phyloP scores from a whole-genome alignment of 1,139 yeast genomes.

The Yamadazyma membranifaciens region DNA sequence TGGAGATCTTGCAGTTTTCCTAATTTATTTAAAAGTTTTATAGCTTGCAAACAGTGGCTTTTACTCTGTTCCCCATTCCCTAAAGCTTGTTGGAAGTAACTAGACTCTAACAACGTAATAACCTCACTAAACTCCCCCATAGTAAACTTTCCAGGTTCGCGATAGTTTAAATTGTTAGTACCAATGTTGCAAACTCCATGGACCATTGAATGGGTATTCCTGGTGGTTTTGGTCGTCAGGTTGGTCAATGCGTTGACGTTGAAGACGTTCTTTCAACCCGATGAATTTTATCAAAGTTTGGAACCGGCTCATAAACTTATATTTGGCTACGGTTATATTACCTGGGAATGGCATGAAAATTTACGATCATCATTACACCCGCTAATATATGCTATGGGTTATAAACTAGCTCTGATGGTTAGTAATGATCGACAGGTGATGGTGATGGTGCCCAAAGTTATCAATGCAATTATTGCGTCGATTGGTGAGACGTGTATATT shows the following conservation, averaged over 20 bases:
- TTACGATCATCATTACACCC: constrained; percentile 84
- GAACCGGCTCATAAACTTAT: constrained; percentile 85
- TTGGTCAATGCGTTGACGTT: constrained; percentile 62
- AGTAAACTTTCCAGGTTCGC: background rate
- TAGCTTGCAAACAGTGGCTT: constrained; percentile 21
- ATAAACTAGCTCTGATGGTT: constrained; percentile 19
- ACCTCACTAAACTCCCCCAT: constrained; percentile 1
- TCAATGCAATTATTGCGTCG: constrained; percentile 71
- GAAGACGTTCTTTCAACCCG: constrained; percentile 88
- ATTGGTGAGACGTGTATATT: constrained; percentile 66
- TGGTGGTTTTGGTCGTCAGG: constrained; percentile 29
- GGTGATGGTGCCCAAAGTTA: constrained; percentile 53
- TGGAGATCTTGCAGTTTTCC: constrained; percentile 6
- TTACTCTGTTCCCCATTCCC: constrained; percentile 17
- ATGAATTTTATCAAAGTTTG: constrained; percentile 88
- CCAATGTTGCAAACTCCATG: constrained; percentile 4
- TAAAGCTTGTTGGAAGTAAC: constrained; percentile 10
- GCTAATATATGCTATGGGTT: constrained; percentile 53
- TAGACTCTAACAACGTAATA: constrained; percentile 5
- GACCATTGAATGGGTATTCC: constrained; percentile 5
- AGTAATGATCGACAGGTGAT: constrained; percentile 15
- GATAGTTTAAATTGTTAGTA: too few species aligned
- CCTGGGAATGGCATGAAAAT: constrained; percentile 92
- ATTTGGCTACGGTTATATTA: constrained; percentile 77
- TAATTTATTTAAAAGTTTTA: constrained; percentile 25